Conservation (phyloP, 2,329 filamentous ascomycete species). For the Acrocalymma vagum region DNA sequence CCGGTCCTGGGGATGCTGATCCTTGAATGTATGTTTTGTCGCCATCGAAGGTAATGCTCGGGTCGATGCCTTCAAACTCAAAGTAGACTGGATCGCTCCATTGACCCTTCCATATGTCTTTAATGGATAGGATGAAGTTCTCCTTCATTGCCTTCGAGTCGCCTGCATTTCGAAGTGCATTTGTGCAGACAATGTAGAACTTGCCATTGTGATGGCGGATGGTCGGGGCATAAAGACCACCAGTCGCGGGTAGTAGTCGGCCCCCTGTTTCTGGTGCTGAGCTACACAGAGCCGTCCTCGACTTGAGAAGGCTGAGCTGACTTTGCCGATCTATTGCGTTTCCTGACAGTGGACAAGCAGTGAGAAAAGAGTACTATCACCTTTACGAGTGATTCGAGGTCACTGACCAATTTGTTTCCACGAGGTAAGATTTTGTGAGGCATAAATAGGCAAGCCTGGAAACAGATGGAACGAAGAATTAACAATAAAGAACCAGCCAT, state of each 20-base stretch:
- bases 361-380: too few species aligned
- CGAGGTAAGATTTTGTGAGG: conserved; percentile 57
- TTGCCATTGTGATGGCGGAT: conserved; percentile 20
- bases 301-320: conserved; percentile 57
- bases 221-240: conserved; percentile 25
- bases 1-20: conserved; percentile 19
- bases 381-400: too few species aligned
- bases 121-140: conserved; percentile 38
- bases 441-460: conserved; percentile 60
- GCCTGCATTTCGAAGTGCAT: conserved; percentile 32
- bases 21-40: conserved; percentile 27
- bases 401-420: conserved; percentile 53
- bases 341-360: conserved; percentile 25
- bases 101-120: conserved; percentile 12
- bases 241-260: conserved; percentile 24
- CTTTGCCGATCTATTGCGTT: conserved; percentile 58
- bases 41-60: conserved; percentile 21
- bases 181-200: conserved; percentile 28
- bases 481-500: conserved; percentile 57
- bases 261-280: too few species aligned
- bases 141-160: conserved; percentile 51
- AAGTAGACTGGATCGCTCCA: conserved; percentile 24
- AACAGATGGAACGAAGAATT: conserved; percentile 62
- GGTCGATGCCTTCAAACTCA: conserved; percentile 21
- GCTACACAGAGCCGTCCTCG: conserved; percentile 52